These are phyloP conservation scores for Candida patagonica DNA, from an alignment of 805 yeast genomes.

Conservation along the genomic window DNA sequence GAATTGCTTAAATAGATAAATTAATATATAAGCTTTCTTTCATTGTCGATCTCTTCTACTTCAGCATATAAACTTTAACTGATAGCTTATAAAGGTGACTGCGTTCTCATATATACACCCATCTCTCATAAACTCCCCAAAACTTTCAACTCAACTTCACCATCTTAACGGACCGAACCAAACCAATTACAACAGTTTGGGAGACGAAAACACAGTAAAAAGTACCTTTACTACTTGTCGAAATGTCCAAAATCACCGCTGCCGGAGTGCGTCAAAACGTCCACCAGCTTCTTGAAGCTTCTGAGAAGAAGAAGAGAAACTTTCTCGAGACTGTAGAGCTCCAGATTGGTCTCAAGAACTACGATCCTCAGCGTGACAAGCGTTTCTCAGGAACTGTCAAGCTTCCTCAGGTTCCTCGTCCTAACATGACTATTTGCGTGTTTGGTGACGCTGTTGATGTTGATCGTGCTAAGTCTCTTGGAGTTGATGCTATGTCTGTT, in stretches of 20 bases:
- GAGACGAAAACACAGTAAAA: constrained; percentile 16
- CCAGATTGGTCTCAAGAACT: constrained; percentile 99
- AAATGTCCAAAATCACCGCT: constrained; percentile 63
- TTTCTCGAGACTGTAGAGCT: constrained; percentile 99
- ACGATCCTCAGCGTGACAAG: constrained; percentile 99
- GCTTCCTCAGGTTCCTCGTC: constrained; percentile 99
- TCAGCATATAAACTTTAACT: too few species aligned
- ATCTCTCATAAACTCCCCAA: not conserved
- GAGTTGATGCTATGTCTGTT: constrained; percentile 99
- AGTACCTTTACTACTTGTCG: too few species aligned
- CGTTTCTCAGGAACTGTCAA: constrained; percentile 99
- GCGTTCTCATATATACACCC: not conserved
- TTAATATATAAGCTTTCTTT: too few species aligned
- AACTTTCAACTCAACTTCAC: not conserved
- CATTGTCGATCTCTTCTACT: too few species aligned
- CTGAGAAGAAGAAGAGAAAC: constrained; percentile 99
- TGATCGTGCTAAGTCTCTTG: constrained; percentile 99
- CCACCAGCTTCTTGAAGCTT: constrained; percentile 82
- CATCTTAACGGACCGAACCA: constrained; percentile 15
- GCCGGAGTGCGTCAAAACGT: constrained; percentile 96
- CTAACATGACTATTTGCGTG: constrained; percentile 99
- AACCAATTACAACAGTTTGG: constrained; percentile 14
- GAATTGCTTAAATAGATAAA: too few species aligned
- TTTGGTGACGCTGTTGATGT: constrained; percentile 99
- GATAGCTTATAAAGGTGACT: too few species aligned